These are phyloP conservation scores for Coprinellus aureogranulatus DNA, from an alignment of 768 basidiomycete genomes.

Conservation along the genomic window DNA sequence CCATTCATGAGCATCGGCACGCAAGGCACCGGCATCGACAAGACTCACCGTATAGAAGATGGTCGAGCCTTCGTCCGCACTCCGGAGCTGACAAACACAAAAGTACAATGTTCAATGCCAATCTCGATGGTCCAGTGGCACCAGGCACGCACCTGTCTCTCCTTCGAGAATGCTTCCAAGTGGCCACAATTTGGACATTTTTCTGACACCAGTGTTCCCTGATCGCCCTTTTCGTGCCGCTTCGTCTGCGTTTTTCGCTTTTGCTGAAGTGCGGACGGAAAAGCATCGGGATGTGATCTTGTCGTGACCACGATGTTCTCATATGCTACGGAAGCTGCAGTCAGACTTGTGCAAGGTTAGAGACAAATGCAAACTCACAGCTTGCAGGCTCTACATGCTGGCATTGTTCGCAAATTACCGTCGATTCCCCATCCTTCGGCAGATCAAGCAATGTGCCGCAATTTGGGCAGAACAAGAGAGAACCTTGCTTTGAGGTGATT, in stretches of 20 bases:
- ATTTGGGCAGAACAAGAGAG: conserved; percentile 88
- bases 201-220: conserved; percentile 67
- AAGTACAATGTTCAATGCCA: conserved; percentile 10
- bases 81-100: conserved; percentile 57
- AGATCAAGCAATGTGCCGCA: conserved; percentile 88
- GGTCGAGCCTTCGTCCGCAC: conserved; percentile 93
- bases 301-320: conserved; percentile 90
- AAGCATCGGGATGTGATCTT: conserved; percentile 89
- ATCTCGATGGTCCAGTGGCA: background rate
- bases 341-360: background rate
- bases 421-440: conserved; percentile 69
- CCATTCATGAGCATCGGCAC: conserved; percentile 11
- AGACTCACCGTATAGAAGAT: conserved; percentile 85
- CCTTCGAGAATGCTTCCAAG: conserved; percentile 82
- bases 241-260: conserved; percentile 90
- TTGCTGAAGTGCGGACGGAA: conserved; percentile 84
- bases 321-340: conserved; percentile 57
- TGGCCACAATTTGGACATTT: conserved; percentile 87
- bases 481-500: conserved; percentile 49
- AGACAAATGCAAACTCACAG: conserved; percentile 53
- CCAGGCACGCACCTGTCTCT: conserved; percentile 69
- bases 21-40: background rate
- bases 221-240: conserved; percentile 65
- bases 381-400: conserved; percentile 80
- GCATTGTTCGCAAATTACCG: conserved; percentile 88